These are phyloP conservation scores for Sherardia arvensis DNA, from an alignment of 257 asterid genomes.

Conservation along the genomic window DNA sequence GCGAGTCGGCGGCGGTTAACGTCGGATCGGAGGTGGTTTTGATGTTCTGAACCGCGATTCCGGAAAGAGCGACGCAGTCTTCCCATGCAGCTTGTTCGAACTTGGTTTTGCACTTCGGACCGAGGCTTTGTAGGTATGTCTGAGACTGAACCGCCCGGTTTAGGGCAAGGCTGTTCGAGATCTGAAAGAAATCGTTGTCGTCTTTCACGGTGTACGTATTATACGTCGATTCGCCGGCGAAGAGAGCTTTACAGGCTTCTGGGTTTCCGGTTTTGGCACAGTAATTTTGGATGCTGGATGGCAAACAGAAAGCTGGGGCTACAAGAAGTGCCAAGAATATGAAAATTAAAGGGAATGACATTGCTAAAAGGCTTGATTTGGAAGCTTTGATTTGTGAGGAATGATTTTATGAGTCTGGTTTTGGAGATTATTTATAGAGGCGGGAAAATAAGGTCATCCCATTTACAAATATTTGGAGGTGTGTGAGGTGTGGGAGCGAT, in stretches of 20 bases:
- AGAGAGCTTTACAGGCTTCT: slow-evolving; percentile 51
- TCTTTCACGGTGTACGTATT: slow-evolving; percentile 21
- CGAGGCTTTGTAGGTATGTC: slow-evolving; percentile 26
- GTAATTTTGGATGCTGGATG: slow-evolving; percentile 35
- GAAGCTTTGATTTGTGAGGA: not conserved
- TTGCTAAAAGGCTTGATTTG: not conserved
- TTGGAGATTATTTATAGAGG: not conserved
- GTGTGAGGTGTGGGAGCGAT: too few relatives aligned
- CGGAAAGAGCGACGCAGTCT: slow-evolving; percentile 67
- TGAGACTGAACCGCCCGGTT: slow-evolving; percentile 47
- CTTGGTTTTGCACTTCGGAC: slow-evolving; percentile 38
- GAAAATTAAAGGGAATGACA: slow-evolving; percentile 2
- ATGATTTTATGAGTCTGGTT: not conserved
- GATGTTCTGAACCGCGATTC: slow-evolving; percentile 27
- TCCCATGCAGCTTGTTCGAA: slow-evolving; percentile 75
- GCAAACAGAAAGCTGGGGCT: slow-evolving; percentile 24
- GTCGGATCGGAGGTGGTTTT: slow-evolving; percentile 38
- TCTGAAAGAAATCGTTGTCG: slow-evolving; percentile 47
- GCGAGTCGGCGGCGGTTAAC: slow-evolving; percentile 13
- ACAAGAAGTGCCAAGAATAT: slow-evolving; percentile 1
- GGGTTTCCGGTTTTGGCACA: slow-evolving; percentile 71
- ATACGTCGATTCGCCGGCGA: slow-evolving; percentile 37
- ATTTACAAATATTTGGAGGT: not conserved
- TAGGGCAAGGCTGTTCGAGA: slow-evolving; percentile 48
- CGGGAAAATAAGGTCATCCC: not conserved